These are phyloP conservation scores for Persicaria tinctoria DNA, from an alignment of 148 eudicot genomes.

Conservation along the genomic window DNA sequence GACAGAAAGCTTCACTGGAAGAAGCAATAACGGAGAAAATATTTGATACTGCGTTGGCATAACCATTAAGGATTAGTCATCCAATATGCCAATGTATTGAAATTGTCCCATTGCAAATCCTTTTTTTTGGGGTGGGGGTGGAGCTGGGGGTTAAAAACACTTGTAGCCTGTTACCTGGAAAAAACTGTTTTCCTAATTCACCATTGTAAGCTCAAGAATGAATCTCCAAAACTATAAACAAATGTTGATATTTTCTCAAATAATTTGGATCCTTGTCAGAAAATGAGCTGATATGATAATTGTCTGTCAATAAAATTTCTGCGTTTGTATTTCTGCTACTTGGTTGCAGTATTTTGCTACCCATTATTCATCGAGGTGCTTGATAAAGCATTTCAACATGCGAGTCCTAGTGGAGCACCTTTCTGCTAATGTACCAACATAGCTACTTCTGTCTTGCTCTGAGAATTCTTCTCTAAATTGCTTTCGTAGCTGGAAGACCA, in stretches of 20 bases:
- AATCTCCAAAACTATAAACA: background rate
- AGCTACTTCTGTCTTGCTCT: background rate
- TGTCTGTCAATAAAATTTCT: too few relatives aligned
- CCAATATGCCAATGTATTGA: background rate
- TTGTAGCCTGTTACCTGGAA: background rate
- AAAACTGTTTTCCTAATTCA: background rate
- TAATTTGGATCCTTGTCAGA: background rate
- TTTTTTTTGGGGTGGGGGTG: too few relatives aligned
- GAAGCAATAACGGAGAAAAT: background rate
- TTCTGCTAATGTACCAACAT: background rate
- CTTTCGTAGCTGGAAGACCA: background rate
- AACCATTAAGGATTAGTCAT: background rate
- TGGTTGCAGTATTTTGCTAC: background rate
- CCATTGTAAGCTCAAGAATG: background rate
- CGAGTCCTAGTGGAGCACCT: background rate
- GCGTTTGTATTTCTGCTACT: background rate
- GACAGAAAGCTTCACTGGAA: background rate
- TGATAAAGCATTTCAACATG: background rate
- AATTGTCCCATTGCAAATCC: background rate
- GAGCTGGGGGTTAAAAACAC: background rate
- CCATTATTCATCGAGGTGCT: background rate
- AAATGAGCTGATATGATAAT: background rate
- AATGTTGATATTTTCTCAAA: background rate
- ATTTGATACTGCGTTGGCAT: background rate
- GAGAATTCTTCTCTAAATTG: background rate